phyloP scores from a whole-genome alignment of 176 grass and related monocot genomes.

The Typha latifolia region DNA sequence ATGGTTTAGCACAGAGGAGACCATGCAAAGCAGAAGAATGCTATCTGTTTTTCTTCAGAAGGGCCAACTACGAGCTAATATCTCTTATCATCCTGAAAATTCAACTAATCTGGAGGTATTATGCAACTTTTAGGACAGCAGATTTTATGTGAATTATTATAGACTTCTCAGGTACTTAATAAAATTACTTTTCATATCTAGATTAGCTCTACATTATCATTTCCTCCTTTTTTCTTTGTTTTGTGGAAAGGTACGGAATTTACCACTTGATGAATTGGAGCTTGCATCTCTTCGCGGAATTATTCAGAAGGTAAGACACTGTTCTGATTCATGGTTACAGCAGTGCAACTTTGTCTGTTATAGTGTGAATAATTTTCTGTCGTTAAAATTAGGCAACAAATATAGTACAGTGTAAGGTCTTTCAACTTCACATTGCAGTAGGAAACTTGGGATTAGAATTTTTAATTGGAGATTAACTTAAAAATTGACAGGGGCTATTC shows the following conservation, averaged over 20 bases:
- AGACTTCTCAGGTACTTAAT: conserved; percentile 11
- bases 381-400: too few relatives aligned
- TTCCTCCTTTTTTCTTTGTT: conserved; percentile 25
- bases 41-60: conserved; percentile 90
- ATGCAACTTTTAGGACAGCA: neutral
- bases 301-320: conserved; percentile 70
- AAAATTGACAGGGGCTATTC: too few relatives aligned
- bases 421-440: too few relatives aligned
- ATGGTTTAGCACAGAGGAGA: conserved; percentile 47
- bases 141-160: conserved; percentile 26
- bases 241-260: conserved; percentile 75
- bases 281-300: conserved; percentile 94
- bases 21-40: conserved; percentile 45
- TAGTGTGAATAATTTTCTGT: too few relatives aligned
- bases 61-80: conserved; percentile 88
- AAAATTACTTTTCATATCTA: neutral
- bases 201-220: neutral
- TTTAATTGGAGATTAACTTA: too few relatives aligned
- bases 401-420: too few relatives aligned
- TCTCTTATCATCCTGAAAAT: conserved; percentile 74
- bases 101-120: conserved; percentile 89
- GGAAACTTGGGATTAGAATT: too few relatives aligned
- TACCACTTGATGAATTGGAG: conserved; percentile 94
- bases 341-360: too few relatives aligned
- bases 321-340: neutral